These are phyloP conservation scores for Xylaria sp. DNA, from an alignment of 495 filamentous ascomycete species.

Conservation along the genomic window DNA sequence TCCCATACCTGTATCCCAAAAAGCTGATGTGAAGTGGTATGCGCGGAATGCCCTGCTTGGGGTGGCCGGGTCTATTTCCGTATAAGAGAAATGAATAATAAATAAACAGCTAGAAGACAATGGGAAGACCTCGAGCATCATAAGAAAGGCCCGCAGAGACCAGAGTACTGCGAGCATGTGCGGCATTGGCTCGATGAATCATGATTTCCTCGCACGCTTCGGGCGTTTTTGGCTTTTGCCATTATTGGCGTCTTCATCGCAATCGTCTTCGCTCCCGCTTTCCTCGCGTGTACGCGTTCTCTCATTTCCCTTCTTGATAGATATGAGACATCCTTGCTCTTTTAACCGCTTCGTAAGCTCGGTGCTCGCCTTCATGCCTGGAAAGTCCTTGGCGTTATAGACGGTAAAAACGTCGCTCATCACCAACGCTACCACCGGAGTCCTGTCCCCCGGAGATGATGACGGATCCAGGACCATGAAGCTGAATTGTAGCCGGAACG, in stretches of 20 bases:
- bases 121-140: neutral
- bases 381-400: slow-evolving; percentile 96
- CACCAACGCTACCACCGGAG: slow-evolving; percentile 67
- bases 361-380: slow-evolving; percentile 84
- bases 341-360: slow-evolving; percentile 72
- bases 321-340: slow-evolving; percentile 76
- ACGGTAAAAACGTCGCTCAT: slow-evolving; percentile 86
- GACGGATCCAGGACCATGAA: slow-evolving; percentile 77
- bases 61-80: neutral
- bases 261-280: slow-evolving; percentile 55
- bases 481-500: slow-evolving; percentile 83
- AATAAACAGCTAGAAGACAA: neutral
- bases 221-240: slow-evolving; percentile 28
- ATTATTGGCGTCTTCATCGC: slow-evolving; percentile 36
- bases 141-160: neutral
- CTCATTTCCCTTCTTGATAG: slow-evolving; percentile 84
- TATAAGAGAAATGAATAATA: slow-evolving; percentile 4
- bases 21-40: slow-evolving; percentile 1
- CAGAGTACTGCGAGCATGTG: neutral
- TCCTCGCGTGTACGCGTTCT: slow-evolving; percentile 56
- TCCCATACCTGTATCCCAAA: slow-evolving; percentile 20
- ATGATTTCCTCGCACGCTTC: slow-evolving; percentile 38
- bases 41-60: neutral
- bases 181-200: slow-evolving; percentile 1
- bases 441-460: slow-evolving; percentile 57